Conservation (phyloP, 2,329 filamentous ascomycete genomes). For the Botryosphaeria agaves region DNA sequence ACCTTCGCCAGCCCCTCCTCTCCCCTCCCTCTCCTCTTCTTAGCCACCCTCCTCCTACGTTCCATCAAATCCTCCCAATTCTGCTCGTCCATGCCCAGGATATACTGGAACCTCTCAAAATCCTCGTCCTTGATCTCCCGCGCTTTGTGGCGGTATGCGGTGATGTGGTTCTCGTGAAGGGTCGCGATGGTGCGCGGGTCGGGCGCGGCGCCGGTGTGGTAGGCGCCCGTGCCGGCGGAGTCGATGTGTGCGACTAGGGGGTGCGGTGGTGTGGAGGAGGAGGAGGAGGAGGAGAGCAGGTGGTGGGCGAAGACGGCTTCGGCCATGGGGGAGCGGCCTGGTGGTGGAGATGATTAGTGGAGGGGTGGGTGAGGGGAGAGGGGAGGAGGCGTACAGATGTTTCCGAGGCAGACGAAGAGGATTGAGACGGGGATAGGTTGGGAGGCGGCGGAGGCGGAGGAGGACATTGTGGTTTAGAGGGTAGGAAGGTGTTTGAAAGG, state of each 20-base stretch:
- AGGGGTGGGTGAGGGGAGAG: slow-evolving; percentile 15
- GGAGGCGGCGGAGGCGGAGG: slow-evolving; percentile 3
- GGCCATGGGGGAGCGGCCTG: slow-evolving; percentile 73
- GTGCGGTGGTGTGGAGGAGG: slow-evolving; percentile 21
- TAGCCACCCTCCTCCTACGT: slow-evolving; percentile 35
- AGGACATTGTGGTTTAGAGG: slow-evolving; percentile 3
- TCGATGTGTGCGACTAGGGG: slow-evolving; percentile 52
- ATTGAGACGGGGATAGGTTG: slow-evolving; percentile 40
- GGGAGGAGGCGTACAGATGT: slow-evolving; percentile 50
- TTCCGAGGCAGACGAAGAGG: slow-evolving; percentile 90
- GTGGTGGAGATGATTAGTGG: background rate
- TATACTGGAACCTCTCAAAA: slow-evolving; percentile 76
- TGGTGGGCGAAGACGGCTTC: slow-evolving; percentile 83
- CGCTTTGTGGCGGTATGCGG: slow-evolving; percentile 57
- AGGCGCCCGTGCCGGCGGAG: slow-evolving; percentile 79
- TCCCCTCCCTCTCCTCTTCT: slow-evolving; percentile 16
- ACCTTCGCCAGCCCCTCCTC: slow-evolving; percentile 25
- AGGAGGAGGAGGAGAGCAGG: slow-evolving; percentile 40
- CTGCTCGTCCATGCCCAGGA: slow-evolving; percentile 82
- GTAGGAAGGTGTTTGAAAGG: slow-evolving; percentile 1
- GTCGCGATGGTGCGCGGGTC: slow-evolving; percentile 75
- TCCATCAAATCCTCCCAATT: slow-evolving; percentile 58
- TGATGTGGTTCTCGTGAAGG: slow-evolving; percentile 56
- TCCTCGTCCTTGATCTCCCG: slow-evolving; percentile 57
- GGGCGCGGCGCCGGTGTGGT: slow-evolving; percentile 61